Evolutionary conservation across 1,284 basidiomycete species (phyloP).

Genomic region (Trametes pubescens): DNA sequence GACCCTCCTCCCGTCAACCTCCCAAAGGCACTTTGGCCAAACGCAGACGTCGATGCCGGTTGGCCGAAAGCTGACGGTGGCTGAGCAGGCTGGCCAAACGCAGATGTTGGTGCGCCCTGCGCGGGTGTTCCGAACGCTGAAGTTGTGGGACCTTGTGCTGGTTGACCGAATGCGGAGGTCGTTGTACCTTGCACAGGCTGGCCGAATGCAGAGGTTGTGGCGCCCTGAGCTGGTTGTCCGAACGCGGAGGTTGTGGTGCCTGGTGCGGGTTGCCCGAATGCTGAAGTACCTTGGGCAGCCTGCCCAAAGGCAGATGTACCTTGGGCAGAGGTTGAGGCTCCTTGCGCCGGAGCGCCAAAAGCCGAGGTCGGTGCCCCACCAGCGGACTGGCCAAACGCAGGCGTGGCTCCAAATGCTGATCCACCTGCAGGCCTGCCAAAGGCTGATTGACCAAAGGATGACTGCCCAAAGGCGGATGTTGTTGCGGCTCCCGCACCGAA

Average conservation of each 20-base stretch:
- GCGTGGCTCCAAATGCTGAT: not conserved
- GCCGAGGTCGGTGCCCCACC: slow-evolving; percentile 38
- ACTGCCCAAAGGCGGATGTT: slow-evolving; percentile 47
- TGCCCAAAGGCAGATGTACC: slow-evolving; percentile 46
- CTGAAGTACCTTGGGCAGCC: slow-evolving; percentile 27
- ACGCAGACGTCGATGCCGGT: slow-evolving; percentile 28
- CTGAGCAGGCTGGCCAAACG: slow-evolving; percentile 42
- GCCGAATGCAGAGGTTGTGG: slow-evolving; percentile 34
- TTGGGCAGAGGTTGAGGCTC: slow-evolving; percentile 15
- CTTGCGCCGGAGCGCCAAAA: slow-evolving; percentile 44
- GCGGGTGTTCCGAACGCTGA: slow-evolving; percentile 17
- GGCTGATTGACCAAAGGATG: slow-evolving; percentile 45
- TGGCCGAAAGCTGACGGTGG: slow-evolving; percentile 32
- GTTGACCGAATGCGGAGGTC: not conserved
- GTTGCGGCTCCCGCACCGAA: slow-evolving; percentile 48
- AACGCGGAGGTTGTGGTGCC: slow-evolving; percentile 31
- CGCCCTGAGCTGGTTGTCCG: slow-evolving; percentile 41
- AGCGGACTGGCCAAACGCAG: slow-evolving; percentile 37
- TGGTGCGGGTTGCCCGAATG: slow-evolving; percentile 40
- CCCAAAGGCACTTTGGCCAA: slow-evolving; percentile 44
- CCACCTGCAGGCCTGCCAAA: slow-evolving; percentile 33
- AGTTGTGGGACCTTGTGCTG: not conserved
- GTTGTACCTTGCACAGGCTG: slow-evolving; percentile 5
- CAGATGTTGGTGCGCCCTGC: slow-evolving; percentile 33
- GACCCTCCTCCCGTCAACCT: slow-evolving; percentile 35